Percentiles rank a stretch among this genome's conserved stretches.
Evolutionary conservation across 176 grass and related monocot genomes (phyloP).

Genomic region (Triticum monococcum): DNA sequence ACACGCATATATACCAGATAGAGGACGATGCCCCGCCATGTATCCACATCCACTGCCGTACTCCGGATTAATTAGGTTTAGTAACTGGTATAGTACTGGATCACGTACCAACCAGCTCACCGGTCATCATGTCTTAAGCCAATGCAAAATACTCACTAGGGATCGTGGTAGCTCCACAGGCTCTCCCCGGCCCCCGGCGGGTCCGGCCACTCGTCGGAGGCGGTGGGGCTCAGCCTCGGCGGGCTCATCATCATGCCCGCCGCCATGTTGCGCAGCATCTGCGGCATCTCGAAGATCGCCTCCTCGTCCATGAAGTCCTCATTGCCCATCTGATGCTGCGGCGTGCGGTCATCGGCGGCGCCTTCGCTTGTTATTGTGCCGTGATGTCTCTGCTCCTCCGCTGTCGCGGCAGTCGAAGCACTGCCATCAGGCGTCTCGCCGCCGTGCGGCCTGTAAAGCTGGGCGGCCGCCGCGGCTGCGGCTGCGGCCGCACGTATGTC

Average conservation of each 20-base stretch:
- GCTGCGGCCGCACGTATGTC: constrained; percentile 71
- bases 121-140: not conserved
- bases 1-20: constrained; percentile 16
- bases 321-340: not conserved
- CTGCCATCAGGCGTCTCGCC: not conserved
- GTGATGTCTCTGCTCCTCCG: not conserved
- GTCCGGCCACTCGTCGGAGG: constrained; percentile 62
- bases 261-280: constrained; percentile 84
- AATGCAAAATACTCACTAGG: constrained; percentile 28
- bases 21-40: constrained; percentile 24
- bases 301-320: constrained; percentile 84
- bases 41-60: not conserved
- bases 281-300: constrained; percentile 91
- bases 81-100: constrained; percentile 7
- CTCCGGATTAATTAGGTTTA: constrained; percentile 27
- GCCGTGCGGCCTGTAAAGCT: constrained; percentile 21
- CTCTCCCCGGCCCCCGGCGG: constrained; percentile 51
- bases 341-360: not conserved
- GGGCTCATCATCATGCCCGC: constrained; percentile 99
- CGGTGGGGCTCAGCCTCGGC: constrained; percentile 61
- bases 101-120: constrained; percentile 28
- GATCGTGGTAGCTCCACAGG: constrained; percentile 82
- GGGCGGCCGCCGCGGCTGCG: constrained; percentile 40
- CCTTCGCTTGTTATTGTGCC: not conserved
- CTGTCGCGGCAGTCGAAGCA: not conserved